Conservation (phyloP, 345 rosid species). For the Hibiscus tridactylites region DNA sequence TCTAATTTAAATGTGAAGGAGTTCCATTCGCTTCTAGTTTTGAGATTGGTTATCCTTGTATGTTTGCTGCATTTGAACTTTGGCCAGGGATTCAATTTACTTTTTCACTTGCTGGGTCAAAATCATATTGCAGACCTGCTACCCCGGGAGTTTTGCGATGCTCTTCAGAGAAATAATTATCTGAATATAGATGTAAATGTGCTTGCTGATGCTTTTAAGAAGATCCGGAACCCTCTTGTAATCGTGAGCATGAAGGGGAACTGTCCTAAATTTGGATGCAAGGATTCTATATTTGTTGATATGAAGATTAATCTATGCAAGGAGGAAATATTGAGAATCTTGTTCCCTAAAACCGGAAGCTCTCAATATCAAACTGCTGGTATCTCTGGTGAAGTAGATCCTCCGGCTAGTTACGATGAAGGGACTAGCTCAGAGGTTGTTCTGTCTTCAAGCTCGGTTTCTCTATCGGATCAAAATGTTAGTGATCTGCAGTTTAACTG, state of each 20-base stretch:
- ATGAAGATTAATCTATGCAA: slow-evolving; percentile 17
- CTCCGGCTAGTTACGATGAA: not conserved
- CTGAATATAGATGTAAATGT: not conserved
- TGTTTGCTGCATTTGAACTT: slow-evolving; percentile 15
- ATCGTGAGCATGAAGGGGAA: slow-evolving; percentile 9
- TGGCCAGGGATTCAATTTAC: slow-evolving; percentile 2
- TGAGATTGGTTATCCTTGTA: slow-evolving; percentile 24
- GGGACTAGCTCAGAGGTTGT: not conserved
- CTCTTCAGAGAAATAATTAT: not conserved
- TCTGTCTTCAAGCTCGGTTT: not conserved
- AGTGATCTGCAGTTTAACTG: not conserved
- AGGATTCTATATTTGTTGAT: slow-evolving; percentile 24
- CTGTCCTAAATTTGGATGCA: not conserved
- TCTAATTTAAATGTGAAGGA: not conserved
- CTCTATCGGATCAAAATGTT: not conserved
- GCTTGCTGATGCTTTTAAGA: slow-evolving; percentile 25
- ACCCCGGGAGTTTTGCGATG: slow-evolving; percentile 15
- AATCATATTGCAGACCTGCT: slow-evolving; percentile 9
- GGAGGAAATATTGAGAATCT: slow-evolving; percentile 14
- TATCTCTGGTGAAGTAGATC: not conserved
- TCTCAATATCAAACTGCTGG: not conserved
- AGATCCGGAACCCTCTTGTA: slow-evolving; percentile 27
- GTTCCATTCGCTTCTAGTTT: slow-evolving; percentile 17
- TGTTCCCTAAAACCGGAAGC: slow-evolving; percentile 35
- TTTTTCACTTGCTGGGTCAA: slow-evolving; percentile 15